Evolutionary conservation across 192 early-diverging fungal genomes (phyloP), one percentile per base, ranked within the genome.

Genomic region (Chytriomyces hyalinus): DNA sequence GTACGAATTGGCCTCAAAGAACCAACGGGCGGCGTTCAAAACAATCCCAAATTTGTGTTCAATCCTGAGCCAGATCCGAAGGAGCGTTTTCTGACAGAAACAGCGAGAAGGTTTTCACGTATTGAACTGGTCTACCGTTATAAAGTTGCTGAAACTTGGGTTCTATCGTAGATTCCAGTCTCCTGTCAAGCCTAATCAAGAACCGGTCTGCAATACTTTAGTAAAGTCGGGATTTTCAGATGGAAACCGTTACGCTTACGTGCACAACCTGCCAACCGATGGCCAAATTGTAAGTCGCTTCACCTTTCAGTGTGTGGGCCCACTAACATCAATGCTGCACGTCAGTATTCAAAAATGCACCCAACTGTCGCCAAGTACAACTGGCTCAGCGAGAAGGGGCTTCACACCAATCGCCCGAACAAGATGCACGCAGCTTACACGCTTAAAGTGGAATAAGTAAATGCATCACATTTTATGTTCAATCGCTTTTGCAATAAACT

Each of bases 21-120:
- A 51, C 65, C 82, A 7, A 83, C 84, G 10, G 85, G 85, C 0
- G 78, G 80, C 46, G 85, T 87, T 53, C 78, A 80, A 1, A 87
- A 87, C 77, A 87, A 87, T 69, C 73, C 70, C 6, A 76, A 75
- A 53, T 78, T 70, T 59, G 46, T 80, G 5, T 69, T 44, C 63
- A 22, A 20, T 6, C 46, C 48, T 49, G 82, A 77, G 13, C 65
- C 76, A n/a, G 66, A 78, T 51, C 57, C 78, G 50, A 68, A 6
- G 9, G 73, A 70, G 49, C 62, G 80, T 6, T 84, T 82, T 51
- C 15, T 63, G 64, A 86, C 84, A 13, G 84, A 86, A 74, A 84
- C 84, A 20, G 63, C 74, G 17, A 64, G 61, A 7, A 65, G 78
- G 84, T 85, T 65, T 28, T 51, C 6, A n/a, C 44, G 61, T 28